A percentile compares a stretch with the other conserved stretches of the same genome.
These are phyloP conservation scores for Hypocrella siamensis DNA, from an alignment of 2,329 filamentous ascomycete species.

Conservation along the genomic window DNA sequence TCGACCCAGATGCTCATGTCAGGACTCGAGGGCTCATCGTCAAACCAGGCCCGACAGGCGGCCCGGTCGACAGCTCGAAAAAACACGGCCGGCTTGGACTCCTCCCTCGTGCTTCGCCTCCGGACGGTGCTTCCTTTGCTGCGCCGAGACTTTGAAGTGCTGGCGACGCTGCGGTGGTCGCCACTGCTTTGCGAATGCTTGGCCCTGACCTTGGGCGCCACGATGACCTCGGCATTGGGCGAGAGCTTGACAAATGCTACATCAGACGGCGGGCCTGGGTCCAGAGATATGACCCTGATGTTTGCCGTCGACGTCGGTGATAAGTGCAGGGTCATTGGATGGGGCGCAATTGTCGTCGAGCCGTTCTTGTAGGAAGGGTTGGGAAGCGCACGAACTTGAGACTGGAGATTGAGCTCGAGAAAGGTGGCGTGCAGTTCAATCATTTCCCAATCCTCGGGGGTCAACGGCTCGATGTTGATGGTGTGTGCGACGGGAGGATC, in stretches of 20 bases:
- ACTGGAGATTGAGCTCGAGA: conserved; percentile 81
- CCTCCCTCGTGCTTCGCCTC: conserved; percentile 40
- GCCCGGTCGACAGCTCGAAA: conserved; percentile 63
- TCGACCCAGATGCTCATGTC: conserved; percentile 74
- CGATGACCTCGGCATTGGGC: conserved; percentile 89
- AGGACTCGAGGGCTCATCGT: conserved; percentile 41
- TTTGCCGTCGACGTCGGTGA: conserved; percentile 93
- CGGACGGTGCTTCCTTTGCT: conserved; percentile 63
- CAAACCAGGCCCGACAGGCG: conserved; percentile 62
- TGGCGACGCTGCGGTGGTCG: conserved; percentile 66
- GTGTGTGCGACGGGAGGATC: conserved; percentile 87
- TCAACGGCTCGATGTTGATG: conserved; percentile 91
- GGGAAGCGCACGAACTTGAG: conserved; percentile 82
- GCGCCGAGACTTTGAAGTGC: conserved; percentile 63
- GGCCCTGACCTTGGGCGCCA: conserved; percentile 78
- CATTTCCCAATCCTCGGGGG: conserved; percentile 95
- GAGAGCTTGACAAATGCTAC: conserved; percentile 81
- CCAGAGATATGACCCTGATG: conserved; percentile 71
- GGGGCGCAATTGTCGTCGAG: conserved; percentile 37
- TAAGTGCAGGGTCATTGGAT: conserved; percentile 80
- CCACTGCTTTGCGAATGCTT: conserved; percentile 50
- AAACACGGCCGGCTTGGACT: conserved; percentile 54
- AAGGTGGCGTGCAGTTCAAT: conserved; percentile 96
- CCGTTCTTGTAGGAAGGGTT: conserved; percentile 55
- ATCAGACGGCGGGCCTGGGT: conserved; percentile 51